A percentile compares a stretch with the other conserved stretches of the same genome.
Evolutionary conservation across 768 basidiomycete genomes (phyloP).

Genomic region (Tulasnella sp.): DNA sequence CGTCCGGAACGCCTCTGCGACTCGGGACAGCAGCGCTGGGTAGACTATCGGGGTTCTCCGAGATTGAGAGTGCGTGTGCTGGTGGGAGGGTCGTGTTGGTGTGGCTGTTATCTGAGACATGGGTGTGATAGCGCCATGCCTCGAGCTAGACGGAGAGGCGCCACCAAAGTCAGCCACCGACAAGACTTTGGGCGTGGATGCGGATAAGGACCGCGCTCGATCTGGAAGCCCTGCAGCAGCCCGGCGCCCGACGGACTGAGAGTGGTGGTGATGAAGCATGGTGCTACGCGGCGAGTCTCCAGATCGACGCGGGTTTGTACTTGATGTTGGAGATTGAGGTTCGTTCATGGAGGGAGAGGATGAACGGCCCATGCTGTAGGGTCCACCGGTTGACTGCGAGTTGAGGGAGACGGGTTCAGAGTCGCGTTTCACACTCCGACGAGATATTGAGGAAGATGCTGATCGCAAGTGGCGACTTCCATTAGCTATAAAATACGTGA

Average conservation of each 20-base stretch:
- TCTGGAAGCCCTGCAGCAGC: slow-evolving; percentile 58
- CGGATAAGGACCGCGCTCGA: slow-evolving; percentile 70
- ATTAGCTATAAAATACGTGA: background rate
- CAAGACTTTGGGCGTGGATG: slow-evolving; percentile 40
- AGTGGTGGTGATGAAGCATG: slow-evolving; percentile 35
- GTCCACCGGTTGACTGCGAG: background rate
- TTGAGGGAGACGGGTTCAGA: background rate
- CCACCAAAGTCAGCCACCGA: slow-evolving; percentile 41
- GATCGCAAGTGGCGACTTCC: slow-evolving; percentile 8
- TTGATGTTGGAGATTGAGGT: slow-evolving; percentile 10
- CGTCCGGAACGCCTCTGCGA: slow-evolving; percentile 86
- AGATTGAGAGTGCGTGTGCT: slow-evolving; percentile 33
- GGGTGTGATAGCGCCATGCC: slow-evolving; percentile 33
- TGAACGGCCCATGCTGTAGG: background rate
- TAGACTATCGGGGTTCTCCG: slow-evolving; percentile 74
- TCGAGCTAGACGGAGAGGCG: background rate
- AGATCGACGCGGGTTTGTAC: slow-evolving; percentile 38
- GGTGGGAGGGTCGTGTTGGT: slow-evolving; percentile 18
- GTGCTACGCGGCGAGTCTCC: slow-evolving; percentile 62
- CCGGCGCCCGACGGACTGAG: slow-evolving; percentile 35
- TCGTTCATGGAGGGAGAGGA: background rate
- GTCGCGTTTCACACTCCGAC: slow-evolving; percentile 7
- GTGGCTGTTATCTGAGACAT: slow-evolving; percentile 22
- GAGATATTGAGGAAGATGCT: slow-evolving; percentile 9
- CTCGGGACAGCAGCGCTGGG: slow-evolving; percentile 90